Conservation (phyloP, 768 basidiomycete genomes). For the Leccinellum rugosiceps region DNA sequence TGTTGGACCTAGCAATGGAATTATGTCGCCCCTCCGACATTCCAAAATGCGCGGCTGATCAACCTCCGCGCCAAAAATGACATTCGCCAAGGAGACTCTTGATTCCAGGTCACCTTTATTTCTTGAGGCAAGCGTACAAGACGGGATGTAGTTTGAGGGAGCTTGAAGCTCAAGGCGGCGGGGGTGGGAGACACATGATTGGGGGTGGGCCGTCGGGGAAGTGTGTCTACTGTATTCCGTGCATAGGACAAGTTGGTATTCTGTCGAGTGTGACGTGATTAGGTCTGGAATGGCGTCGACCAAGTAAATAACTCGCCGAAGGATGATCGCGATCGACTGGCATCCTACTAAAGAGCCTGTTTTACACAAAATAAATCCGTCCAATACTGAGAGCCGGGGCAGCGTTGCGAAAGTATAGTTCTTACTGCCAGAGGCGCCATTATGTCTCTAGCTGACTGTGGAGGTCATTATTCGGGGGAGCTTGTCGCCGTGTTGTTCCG, state of each 20-base stretch:
- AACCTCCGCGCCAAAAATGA: not conserved
- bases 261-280: not conserved
- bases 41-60: constrained; percentile 2
- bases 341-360: not conserved
- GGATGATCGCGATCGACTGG: not conserved
- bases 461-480: not conserved
- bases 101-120: not conserved
- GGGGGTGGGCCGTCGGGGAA: not conserved
- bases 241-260: not conserved
- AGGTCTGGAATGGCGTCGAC: not conserved
- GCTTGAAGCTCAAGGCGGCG: not conserved
- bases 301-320: not conserved
- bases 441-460: not conserved
- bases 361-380: not conserved
- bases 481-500: not conserved
- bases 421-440: not conserved
- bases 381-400: not conserved
- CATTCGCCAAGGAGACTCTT: not conserved
- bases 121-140: not conserved
- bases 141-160: not conserved
- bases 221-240: not conserved
- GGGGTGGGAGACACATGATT: not conserved
- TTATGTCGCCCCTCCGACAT: constrained; percentile 2
- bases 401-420: not conserved
- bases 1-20: not conserved